Conservation (phyloP, 2,329 filamentous ascomycete genomes). For the Fonsecaea erecta region DNA sequence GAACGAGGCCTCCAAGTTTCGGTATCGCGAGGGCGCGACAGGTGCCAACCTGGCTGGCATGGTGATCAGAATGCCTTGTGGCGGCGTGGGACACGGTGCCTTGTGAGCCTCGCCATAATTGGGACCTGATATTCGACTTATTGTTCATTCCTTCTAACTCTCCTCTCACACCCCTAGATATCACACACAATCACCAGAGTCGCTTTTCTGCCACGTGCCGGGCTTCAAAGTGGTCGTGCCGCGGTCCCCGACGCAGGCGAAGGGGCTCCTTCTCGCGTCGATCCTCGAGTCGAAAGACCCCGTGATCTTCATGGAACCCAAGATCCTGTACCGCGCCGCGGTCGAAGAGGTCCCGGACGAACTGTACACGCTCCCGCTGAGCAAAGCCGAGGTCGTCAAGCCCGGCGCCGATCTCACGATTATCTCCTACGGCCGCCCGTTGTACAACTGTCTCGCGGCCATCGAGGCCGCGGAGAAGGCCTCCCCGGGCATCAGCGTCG, state of each 20-base stretch:
- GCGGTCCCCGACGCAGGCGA: constrained; percentile 82
- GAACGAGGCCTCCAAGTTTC: constrained; percentile 87
- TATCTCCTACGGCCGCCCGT: constrained; percentile 86
- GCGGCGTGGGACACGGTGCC: constrained; percentile 85
- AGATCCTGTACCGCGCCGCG: constrained; percentile 87
- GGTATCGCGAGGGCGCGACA: constrained; percentile 71
- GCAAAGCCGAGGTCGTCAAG: constrained; percentile 82
- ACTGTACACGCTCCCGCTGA: constrained; percentile 80
- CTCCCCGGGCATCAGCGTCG: constrained; percentile 71
- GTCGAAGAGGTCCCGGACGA: constrained; percentile 87
- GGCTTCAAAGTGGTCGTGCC: constrained; percentile 85
- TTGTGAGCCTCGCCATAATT: constrained; percentile 62
- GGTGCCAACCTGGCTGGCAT: constrained; percentile 75
- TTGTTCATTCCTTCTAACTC: not conserved
- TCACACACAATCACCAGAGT: constrained; percentile 87
- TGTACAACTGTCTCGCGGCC: constrained; percentile 80
- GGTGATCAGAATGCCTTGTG: constrained; percentile 89
- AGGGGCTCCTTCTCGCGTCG: constrained; percentile 77
- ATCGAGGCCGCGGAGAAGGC: constrained; percentile 76
- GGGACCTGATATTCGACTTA: not conserved
- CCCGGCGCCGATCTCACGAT: constrained; percentile 79
- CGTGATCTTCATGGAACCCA: constrained; percentile 91
- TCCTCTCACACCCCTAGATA: constrained; percentile 49
- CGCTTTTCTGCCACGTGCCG: constrained; percentile 84
- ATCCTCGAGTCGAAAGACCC: constrained; percentile 80